phyloP scores from a whole-genome alignment of 495 filamentous ascomycete genomes.

The Trichoderma asperelloides region DNA sequence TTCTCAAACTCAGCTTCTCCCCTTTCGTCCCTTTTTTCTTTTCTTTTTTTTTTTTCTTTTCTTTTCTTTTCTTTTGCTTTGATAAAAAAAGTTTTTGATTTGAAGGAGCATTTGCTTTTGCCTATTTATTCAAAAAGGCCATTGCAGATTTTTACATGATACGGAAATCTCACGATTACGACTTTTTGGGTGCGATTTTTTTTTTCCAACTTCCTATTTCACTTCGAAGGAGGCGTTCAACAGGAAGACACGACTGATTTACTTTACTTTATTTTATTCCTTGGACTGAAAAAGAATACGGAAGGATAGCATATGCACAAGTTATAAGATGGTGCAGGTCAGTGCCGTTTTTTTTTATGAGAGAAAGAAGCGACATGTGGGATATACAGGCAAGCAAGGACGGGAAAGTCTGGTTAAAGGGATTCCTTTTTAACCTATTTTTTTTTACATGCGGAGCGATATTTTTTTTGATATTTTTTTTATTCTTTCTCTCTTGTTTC shows the following conservation, averaged over 20 bases:
- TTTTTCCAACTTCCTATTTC: not conserved
- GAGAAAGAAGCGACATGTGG: too few relatives aligned
- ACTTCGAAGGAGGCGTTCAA: not conserved
- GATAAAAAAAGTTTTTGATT: not conserved
- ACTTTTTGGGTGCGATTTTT: not conserved
- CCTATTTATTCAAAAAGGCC: too few relatives aligned
- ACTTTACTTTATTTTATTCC: too few relatives aligned
- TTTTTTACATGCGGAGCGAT: too few relatives aligned
- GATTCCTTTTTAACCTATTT: too few relatives aligned
- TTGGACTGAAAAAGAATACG: not conserved
- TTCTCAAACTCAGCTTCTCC: not conserved
- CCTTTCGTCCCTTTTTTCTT: not conserved
- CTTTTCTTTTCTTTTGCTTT: not conserved
- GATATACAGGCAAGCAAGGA: too few relatives aligned
- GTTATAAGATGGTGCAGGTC: not conserved
- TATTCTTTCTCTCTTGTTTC: not conserved
- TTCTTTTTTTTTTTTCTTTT: not conserved
- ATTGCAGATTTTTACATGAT: not conserved
- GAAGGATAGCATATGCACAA: not conserved
- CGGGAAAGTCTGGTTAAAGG: too few relatives aligned
- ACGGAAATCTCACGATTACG: slow-evolving; percentile 5
- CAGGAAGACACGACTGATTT: not conserved
- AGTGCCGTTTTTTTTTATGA: too few relatives aligned
- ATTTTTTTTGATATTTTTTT: not conserved
- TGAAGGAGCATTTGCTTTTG: not conserved